Evolutionary conservation across 2,329 filamentous ascomycete species (phyloP).

Genomic region (Aotearoamyces nothofagi): DNA sequence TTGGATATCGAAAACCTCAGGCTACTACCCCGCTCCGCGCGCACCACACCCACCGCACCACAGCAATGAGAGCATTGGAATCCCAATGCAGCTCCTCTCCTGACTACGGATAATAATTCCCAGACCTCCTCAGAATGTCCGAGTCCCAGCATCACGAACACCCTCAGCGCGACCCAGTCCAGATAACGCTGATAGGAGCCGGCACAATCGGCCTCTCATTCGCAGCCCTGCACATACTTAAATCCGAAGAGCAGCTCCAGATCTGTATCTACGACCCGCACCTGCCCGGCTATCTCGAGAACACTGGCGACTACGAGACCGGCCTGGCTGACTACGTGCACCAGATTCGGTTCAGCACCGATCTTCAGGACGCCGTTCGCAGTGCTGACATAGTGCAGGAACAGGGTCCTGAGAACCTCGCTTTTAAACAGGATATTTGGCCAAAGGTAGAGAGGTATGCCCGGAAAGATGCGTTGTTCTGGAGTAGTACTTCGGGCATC

Average conservation of each 20-base stretch:
- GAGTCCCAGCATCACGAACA: too few species aligned
- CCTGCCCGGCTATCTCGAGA: too few species aligned
- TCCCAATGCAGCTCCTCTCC: too few species aligned
- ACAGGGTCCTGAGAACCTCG: constrained; percentile 36
- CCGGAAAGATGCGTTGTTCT: constrained; percentile 29
- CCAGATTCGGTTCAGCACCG: constrained; percentile 21
- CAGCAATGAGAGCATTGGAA: too few species aligned
- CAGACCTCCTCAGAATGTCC: too few species aligned
- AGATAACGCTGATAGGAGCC: constrained; percentile 24
- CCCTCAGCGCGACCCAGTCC: too few species aligned
- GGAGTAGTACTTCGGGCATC: constrained; percentile 43
- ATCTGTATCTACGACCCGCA: constrained; percentile 34
- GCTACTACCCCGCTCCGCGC: too few species aligned
- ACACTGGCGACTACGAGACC: too few species aligned
- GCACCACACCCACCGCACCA: too few species aligned
- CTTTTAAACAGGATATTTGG: constrained; percentile 37
- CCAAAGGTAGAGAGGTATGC: constrained; percentile 30
- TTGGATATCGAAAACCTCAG: too few species aligned
- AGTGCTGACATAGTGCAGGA: constrained; percentile 39
- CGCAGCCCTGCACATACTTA: constrained; percentile 33
- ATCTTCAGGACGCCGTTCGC: constrained; percentile 26
- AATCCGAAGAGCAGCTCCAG: constrained; percentile 20
- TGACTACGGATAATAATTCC: too few species aligned
- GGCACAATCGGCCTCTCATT: constrained; percentile 40
- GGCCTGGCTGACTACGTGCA: too few species aligned